A percentile compares a stretch with the other conserved stretches of the same genome.
Conservation (phyloP, 805 yeast species). For the Candida gorgasii region DNA sequence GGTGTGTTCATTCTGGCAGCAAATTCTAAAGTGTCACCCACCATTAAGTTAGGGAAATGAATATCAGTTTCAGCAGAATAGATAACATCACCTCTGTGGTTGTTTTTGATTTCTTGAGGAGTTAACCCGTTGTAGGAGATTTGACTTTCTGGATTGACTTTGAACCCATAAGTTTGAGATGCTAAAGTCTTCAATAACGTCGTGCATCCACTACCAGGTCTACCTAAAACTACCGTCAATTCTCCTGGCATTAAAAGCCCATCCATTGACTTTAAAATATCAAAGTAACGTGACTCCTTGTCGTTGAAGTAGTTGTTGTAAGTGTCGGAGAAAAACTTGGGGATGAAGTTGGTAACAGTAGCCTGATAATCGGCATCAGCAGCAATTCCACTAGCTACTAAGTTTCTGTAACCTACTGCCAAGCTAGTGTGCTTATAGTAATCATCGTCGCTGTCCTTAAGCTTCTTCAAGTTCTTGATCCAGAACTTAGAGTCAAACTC, state of each 20-base stretch:
- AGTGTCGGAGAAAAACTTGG: slow-evolving; percentile 19
- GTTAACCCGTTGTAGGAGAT: slow-evolving; percentile 36
- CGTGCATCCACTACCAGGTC: slow-evolving; percentile 44
- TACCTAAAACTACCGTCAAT: slow-evolving; percentile 38
- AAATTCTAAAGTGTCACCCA: slow-evolving; percentile 55
- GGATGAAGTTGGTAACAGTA: slow-evolving; percentile 45
- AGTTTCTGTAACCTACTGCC: slow-evolving; percentile 54
- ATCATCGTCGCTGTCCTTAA: slow-evolving; percentile 52
- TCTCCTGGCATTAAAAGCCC: slow-evolving; percentile 34
- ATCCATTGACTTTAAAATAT: slow-evolving; percentile 28
- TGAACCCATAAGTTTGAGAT: slow-evolving; percentile 35
- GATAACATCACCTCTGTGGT: slow-evolving; percentile 37
- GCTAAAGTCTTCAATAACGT: slow-evolving; percentile 40
- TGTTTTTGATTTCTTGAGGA: slow-evolving; percentile 25
- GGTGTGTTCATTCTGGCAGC: slow-evolving; percentile 52
- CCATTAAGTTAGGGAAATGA: slow-evolving; percentile 57
- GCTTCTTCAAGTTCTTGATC: slow-evolving; percentile 59
- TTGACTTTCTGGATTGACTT: slow-evolving; percentile 29
- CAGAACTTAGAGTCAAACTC: slow-evolving; percentile 56
- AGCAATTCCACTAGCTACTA: slow-evolving; percentile 60
- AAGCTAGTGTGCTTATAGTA: slow-evolving; percentile 56
- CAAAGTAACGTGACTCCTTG: slow-evolving; percentile 14
- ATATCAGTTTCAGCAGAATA: slow-evolving; percentile 54
- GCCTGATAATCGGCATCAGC: slow-evolving; percentile 64
- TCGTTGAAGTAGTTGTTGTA: slow-evolving; percentile 7